Evolutionary conservation across 176 grass and related monocot genomes (phyloP), one percentile per base, ranked within the genome.

Genomic region (Olyra latifolia): DNA sequence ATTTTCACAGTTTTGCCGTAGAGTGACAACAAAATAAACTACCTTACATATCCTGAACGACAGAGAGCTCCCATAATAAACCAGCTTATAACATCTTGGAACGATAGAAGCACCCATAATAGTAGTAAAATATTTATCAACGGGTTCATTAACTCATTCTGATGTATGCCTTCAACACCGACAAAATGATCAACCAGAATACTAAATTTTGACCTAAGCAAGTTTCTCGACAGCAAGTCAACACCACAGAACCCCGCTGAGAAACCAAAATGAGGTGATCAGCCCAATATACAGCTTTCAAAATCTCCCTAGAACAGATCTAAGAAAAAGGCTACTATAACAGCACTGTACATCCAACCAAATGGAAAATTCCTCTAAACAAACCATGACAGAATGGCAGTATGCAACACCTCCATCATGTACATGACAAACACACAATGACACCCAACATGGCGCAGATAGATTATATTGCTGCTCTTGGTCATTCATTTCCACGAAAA

Each of bases 341-440:
- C 56, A 65, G 32, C 82, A 27, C 82, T 89, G 58, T 86, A 89
- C 83, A 89, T 28, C 38, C 71, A 81, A 82, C 78, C 65, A 72
- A 59, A 77, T 19, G 40, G 69, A 72, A 72, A 65, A 25, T 80
- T 81, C 28, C 78, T 85, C 76, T 48, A 3, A 13, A 81, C 41
- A 81, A 47, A 74, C 45, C 41, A 41, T 35, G 32, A 46, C n/a
- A 54, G 24, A 85, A 38, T 57, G 17, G 62, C n/a, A 29, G 56
- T 81, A 56, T 76, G 54, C 46, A 76, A 71, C 66, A 4, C 60
- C 28, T 27, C 68, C 48, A 54, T 32, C 87, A 74, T 74, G 69
- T 69, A 75, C 69, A 76, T 42, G 23, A 45, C 44, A 64, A 71
- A 81, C 78, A 78, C 10, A 81, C 15, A 76, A 81, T 47, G 38